These are phyloP conservation scores for Neostapfia colusana DNA, from an alignment of 176 grass and related monocot species.

Conservation along the genomic window DNA sequence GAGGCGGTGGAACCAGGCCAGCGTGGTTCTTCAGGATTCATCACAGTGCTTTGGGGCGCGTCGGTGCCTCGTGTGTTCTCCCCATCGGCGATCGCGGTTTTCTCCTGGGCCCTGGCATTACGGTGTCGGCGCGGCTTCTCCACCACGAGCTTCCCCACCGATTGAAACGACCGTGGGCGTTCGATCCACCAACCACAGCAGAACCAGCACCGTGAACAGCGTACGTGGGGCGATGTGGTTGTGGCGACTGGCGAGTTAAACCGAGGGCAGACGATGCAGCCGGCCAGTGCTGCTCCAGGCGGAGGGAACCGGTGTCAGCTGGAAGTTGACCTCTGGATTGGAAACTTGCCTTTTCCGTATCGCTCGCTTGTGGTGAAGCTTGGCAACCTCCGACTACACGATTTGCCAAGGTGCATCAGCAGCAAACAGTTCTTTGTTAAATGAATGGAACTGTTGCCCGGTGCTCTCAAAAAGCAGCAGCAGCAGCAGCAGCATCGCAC, in stretches of 20 bases:
- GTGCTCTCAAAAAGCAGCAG: background rate
- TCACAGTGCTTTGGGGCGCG: background rate
- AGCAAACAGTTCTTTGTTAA: background rate
- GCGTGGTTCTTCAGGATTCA: background rate
- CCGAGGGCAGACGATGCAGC: too few species aligned
- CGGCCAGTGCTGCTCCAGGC: too few species aligned
- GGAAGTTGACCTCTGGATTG: background rate
- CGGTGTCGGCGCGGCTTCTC: conserved; percentile 1
- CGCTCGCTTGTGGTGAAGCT: background rate
- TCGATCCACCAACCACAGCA: background rate
- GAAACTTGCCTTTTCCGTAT: background rate
- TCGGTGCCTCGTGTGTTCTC: background rate
- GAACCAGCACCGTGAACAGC: background rate
- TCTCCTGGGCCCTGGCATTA: background rate
- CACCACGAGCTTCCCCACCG: background rate
- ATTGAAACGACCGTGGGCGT: background rate
- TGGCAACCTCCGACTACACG: background rate
- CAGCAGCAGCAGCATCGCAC: background rate
- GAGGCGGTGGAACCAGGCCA: background rate
- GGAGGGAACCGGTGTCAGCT: background rate
- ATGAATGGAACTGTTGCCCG: too few species aligned
- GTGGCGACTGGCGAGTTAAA: too few species aligned
- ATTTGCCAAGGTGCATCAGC: background rate
- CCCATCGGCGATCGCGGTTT: background rate
- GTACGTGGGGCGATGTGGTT: background rate